Conservation (phyloP, 306 rosid genomes). For the Canavalia ensiformis region DNA sequence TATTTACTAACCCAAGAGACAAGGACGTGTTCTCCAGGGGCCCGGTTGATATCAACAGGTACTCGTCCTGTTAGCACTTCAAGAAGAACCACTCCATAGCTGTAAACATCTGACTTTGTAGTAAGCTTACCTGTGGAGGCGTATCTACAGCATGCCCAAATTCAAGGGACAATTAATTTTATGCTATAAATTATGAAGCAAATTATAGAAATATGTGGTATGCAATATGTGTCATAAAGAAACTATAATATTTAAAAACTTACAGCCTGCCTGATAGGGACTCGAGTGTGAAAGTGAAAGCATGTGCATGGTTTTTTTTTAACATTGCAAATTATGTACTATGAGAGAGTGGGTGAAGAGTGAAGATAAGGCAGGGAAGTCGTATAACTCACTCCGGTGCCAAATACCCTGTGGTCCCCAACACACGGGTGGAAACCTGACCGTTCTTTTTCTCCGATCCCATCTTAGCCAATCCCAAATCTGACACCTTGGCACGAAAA, state of each 20-base stretch:
- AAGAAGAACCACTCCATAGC: slow-evolving; percentile 93
- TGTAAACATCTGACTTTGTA: slow-evolving; percentile 92
- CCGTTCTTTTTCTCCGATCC: slow-evolving; percentile 88
- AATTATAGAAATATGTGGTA: background rate
- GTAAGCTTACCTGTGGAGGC: slow-evolving; percentile 91
- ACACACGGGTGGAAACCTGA: slow-evolving; percentile 83
- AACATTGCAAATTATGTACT: slow-evolving; percentile 46
- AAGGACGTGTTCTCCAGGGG: slow-evolving; percentile 91
- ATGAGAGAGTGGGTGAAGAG: slow-evolving; percentile 29
- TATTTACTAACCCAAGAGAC: slow-evolving; percentile 87
- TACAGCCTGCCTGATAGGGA: slow-evolving; percentile 64
- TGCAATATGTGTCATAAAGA: background rate
- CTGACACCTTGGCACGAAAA: slow-evolving; percentile 88
- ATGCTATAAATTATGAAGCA: background rate
- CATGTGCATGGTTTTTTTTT: slow-evolving; percentile 59
- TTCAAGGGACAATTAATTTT: slow-evolving; percentile 1
- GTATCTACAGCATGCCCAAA: slow-evolving; percentile 67
- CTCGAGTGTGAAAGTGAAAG: slow-evolving; percentile 44
- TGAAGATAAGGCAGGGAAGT: slow-evolving; percentile 44
- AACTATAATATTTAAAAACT: slow-evolving; percentile 13
- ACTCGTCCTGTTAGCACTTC: slow-evolving; percentile 95
- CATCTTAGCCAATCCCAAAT: slow-evolving; percentile 89
- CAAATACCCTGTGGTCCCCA: slow-evolving; percentile 95
- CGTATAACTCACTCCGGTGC: slow-evolving; percentile 94
- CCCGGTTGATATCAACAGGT: slow-evolving; percentile 82